A percentile compares a stretch with the other conserved stretches of the same genome.
phyloP scores from a whole-genome alignment of 1,284 basidiomycete genomes.

The Microbotryum intermedium region DNA sequence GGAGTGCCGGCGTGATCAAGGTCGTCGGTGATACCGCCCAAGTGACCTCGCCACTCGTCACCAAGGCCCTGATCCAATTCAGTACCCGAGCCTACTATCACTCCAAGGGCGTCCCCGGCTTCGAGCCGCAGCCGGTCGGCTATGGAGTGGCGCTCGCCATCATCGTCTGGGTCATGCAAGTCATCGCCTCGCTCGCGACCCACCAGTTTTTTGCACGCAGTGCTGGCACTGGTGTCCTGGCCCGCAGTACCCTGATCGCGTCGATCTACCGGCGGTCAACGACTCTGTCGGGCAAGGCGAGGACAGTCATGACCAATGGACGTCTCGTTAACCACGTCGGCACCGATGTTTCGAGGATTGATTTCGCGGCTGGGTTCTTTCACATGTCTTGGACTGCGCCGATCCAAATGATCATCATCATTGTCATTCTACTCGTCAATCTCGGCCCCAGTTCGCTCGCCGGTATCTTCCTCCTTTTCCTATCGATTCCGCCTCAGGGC shows the following conservation, averaged over 20 bases:
- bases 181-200: conserved; percentile 57
- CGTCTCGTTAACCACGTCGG: conserved; percentile 87
- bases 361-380: conserved; percentile 71
- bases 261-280: conserved; percentile 77
- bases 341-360: conserved; percentile 82
- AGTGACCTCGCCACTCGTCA: conserved; percentile 63
- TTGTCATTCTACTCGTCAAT: conserved; percentile 58
- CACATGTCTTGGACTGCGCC: conserved; percentile 37
- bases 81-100: conserved; percentile 56
- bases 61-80: conserved; percentile 72
- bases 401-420: conserved; percentile 55
- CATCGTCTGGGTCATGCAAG: conserved; percentile 57
- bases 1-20: conserved; percentile 65
- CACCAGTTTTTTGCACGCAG: conserved; percentile 57
- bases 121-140: conserved; percentile 54
- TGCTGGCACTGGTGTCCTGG: conserved; percentile 64
- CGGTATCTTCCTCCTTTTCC: conserved; percentile 64
- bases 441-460: conserved; percentile 73
- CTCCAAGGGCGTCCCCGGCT: conserved; percentile 45
- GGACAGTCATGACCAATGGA: conserved; percentile 74
- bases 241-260: conserved; percentile 78
- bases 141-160: conserved; percentile 52
- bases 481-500: conserved; percentile 54
- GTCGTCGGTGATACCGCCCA: conserved; percentile 49
- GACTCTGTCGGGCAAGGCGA: conserved; percentile 65